Percentiles rank a stretch among this genome's conserved stretches.
phyloP scores from a whole-genome alignment of 1,139 yeast genomes.

The Arxiozyma slooffiae region DNA sequence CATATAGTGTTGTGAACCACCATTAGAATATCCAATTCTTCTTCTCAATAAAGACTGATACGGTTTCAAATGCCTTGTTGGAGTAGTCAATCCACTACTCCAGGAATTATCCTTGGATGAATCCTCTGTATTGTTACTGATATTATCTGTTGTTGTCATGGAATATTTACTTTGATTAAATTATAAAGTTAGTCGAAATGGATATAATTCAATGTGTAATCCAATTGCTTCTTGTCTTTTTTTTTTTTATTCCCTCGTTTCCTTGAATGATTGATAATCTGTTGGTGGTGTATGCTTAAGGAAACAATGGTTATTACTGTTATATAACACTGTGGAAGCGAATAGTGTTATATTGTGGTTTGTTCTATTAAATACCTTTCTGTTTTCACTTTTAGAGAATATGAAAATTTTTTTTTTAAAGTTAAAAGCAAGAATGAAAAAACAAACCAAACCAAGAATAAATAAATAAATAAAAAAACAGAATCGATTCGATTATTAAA shows the following conservation, averaged over 20 bases:
- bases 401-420: too few relatives aligned
- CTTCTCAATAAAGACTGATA: background rate
- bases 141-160: background rate
- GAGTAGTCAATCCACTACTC: constrained; percentile 4
- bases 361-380: too few relatives aligned
- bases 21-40: background rate
- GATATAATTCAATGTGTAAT: background rate
- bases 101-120: background rate
- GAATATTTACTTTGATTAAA: too few relatives aligned
- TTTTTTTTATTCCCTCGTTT: background rate
- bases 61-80: constrained; percentile 2
- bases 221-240: too few relatives aligned
- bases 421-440: background rate
- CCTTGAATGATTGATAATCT: too few relatives aligned
- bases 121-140: background rate
- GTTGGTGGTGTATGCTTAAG: too few relatives aligned
- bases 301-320: too few relatives aligned
- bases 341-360: background rate
- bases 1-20: background rate
- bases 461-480: background rate
- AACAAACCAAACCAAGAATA: background rate
- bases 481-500: background rate
- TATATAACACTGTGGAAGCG: too few relatives aligned
- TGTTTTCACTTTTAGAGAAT: background rate
- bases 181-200: background rate